Evolutionary conservation across 176 grass and related monocot genomes (phyloP), one percentile per base, ranked within the genome.

Genomic region (Poa annua): DNA sequence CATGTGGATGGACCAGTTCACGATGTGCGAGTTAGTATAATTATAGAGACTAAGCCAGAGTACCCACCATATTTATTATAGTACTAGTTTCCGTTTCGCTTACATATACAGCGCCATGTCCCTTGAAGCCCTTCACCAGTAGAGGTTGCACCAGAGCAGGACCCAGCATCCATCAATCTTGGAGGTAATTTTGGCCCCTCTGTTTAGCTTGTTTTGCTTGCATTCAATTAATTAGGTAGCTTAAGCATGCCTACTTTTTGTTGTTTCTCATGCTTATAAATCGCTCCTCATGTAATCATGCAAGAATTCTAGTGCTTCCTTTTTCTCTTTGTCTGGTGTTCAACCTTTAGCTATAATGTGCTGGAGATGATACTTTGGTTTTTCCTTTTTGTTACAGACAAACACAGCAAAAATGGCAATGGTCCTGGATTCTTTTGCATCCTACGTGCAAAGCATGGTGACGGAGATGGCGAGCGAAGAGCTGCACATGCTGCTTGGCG

Each of bases 341-440:
- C 35, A 36, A 36, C 35, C 35, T 36, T 36, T 5, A 3, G 35
- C 35, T 36, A 36, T 36, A 36, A 36, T 36, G 35, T 36, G 35
- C 35, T 36, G 35, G 35, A 36, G 35, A 36, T 36, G 35, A 36
- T 36, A 36, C 5, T 36, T 36, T 36, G 35, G 5, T 36, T 36
- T 36, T 36, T 36, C 3, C 4, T 4, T 36, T 36, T 36, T 41
- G 19, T 41, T 42, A 42, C 10, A 69, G 66, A 20, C 21, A 11
- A 42, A 4, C 0, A 1, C 5, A 22, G 1, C 25, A 0, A 22
- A 44, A 24, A 88, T 88, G 86, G 54, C 86, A 5, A 71, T 84
- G 39, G 25, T 88, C 3, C 42, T 84, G 9, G 81, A 84, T 57
- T 47, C 80, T 0, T 80, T 88, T n/a, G 54, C 83, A 70, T 70